Percentiles rank a stretch among this genome's conserved stretches.
These are phyloP conservation scores for Aspergillus piperis DNA, from an alignment of 2,329 filamentous ascomycete genomes.

Conservation along the genomic window DNA sequence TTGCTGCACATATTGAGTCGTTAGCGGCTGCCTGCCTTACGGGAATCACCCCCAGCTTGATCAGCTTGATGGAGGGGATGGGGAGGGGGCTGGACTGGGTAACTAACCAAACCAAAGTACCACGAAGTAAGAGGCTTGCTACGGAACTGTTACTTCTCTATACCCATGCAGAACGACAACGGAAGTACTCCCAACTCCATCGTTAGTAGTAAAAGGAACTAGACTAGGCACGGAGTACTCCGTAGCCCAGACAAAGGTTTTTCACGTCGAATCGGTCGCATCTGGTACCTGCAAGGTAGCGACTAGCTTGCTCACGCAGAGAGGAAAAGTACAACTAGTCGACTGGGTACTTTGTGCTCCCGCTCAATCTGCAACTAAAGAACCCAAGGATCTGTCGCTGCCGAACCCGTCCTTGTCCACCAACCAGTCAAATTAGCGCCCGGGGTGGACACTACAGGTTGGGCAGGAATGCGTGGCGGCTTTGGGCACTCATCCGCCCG, in stretches of 20 bases:
- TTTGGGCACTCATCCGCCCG: constrained; percentile 34
- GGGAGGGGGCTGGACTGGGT: not conserved
- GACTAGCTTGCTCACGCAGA: not conserved
- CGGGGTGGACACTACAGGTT: constrained; percentile 25
- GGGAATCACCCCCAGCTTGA: not conserved
- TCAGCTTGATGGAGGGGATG: not conserved
- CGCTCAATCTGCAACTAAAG: constrained; percentile 1
- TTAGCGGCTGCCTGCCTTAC: not conserved
- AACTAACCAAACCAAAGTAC: not conserved
- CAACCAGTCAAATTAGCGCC: constrained; percentile 10
- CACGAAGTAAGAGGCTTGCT: not conserved
- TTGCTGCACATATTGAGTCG: not conserved
- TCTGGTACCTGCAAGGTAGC: not conserved
- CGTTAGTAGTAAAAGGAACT: no score
- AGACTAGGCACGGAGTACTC: not conserved
- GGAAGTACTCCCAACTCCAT: not conserved
- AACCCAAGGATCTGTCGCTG: not conserved
- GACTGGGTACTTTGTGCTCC: not conserved
- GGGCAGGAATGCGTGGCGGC: constrained; percentile 40
- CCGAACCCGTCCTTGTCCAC: not conserved
- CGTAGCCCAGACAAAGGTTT: not conserved
- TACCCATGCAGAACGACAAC: not conserved
- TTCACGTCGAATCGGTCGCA: not conserved
- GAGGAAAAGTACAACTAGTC: not conserved
- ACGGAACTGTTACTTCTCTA: not conserved